These are phyloP conservation scores for Oxytropis ochrocephala DNA, from an alignment of 306 rosid genomes.

Conservation along the genomic window DNA sequence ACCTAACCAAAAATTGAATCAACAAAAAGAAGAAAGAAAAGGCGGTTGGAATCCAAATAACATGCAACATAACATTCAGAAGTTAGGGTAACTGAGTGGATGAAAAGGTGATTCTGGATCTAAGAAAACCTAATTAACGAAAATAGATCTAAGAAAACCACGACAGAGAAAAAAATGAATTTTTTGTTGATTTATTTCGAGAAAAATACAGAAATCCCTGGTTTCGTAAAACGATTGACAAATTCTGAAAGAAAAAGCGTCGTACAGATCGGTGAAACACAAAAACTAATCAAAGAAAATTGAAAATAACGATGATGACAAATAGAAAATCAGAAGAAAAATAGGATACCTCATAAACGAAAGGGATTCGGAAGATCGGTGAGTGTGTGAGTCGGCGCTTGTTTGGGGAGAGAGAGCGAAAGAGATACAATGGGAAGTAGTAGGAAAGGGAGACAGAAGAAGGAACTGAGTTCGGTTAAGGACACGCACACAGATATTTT, in stretches of 20 bases:
- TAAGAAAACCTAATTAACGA: not conserved
- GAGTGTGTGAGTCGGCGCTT: conserved; percentile 38
- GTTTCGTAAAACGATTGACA: not conserved
- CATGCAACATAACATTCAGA: no score
- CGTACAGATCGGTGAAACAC: conserved; percentile 1
- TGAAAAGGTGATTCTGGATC: not conserved
- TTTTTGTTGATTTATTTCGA: not conserved
- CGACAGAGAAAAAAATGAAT: not conserved
- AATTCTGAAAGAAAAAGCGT: not conserved
- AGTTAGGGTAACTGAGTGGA: not conserved
- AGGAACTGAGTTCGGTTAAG: not conserved
- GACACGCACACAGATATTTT: not conserved
- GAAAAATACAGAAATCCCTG: not conserved
- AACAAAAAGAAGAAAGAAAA: not conserved
- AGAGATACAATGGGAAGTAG: not conserved
- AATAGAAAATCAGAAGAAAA: not conserved
- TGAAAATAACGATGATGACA: not conserved
- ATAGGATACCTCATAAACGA: conserved; percentile 84
- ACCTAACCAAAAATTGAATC: not conserved
- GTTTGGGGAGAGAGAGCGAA: not conserved
- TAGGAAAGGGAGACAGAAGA: not conserved
- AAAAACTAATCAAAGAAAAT: not conserved
- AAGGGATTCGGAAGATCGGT: conserved; percentile 59
- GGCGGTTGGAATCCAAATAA: no score
- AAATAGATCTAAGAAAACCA: conserved; percentile 7